A percentile compares a stretch with the other conserved stretches of the same genome.
Evolutionary conservation across 768 basidiomycete species (phyloP).

Genomic region (Lentinula aciculospora): DNA sequence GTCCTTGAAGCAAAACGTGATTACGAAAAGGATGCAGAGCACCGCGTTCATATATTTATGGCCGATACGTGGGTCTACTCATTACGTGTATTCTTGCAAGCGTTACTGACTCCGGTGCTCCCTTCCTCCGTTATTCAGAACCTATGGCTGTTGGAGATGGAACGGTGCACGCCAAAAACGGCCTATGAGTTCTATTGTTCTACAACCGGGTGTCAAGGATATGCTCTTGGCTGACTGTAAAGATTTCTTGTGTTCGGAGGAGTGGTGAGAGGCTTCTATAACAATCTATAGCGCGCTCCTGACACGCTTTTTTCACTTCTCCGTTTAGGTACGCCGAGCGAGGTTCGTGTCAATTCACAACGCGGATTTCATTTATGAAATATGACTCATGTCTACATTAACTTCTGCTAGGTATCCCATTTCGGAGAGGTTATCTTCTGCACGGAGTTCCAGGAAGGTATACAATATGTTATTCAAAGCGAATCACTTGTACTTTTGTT

Average conservation of each 20-base stretch:
- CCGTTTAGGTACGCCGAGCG: conserved; percentile 78
- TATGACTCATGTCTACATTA: too few species aligned
- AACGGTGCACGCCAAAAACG: conserved; percentile 86
- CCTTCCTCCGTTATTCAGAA: too few species aligned
- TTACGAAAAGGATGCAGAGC: conserved; percentile 88
- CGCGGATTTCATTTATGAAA: conserved; percentile 12
- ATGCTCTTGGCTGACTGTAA: conserved; percentile 86
- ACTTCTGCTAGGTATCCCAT: conserved; percentile 76
- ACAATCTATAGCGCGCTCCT: conserved; percentile 14
- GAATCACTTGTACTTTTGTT: not conserved
- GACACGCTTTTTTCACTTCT: conserved; percentile 13
- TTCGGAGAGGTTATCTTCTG: conserved; percentile 79
- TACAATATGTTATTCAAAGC: not conserved
- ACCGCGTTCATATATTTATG: conserved; percentile 85
- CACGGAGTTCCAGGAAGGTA: conserved; percentile 89
- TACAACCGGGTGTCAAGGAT: conserved; percentile 86
- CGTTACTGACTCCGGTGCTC: conserved; percentile 2
- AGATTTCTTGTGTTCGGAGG: conserved; percentile 79
- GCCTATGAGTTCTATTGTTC: conserved; percentile 88
- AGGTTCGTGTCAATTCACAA: conserved; percentile 41
- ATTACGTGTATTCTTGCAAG: not conserved
- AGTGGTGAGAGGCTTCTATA: conserved; percentile 55
- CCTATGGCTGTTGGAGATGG: conserved; percentile 80
- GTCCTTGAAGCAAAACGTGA: conserved; percentile 84
- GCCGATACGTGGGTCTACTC: conserved; percentile 70